phyloP scores from a whole-genome alignment of 148 eudicot genomes.

The Amaranthus hypochondriacus region DNA sequence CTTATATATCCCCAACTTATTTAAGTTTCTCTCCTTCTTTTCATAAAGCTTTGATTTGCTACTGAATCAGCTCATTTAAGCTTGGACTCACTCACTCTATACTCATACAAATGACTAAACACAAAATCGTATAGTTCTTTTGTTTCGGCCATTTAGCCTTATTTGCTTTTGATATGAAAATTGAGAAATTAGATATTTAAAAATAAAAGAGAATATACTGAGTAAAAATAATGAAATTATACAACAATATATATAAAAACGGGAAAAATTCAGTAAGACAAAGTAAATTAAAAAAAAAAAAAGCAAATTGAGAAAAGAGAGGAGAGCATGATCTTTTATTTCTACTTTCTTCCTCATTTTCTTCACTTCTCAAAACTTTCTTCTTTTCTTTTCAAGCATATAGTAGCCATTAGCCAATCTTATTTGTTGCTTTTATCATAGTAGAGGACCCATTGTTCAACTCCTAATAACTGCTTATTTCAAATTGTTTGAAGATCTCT shows the following conservation, averaged over 20 bases:
- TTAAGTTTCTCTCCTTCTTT: constrained; percentile 23
- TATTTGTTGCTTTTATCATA: not conserved
- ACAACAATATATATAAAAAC: too few relatives aligned
- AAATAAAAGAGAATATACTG: too few relatives aligned
- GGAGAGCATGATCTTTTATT: not conserved
- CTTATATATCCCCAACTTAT: constrained; percentile 15
- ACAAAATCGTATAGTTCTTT: constrained; percentile 31
- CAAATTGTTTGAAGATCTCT: too few relatives aligned
- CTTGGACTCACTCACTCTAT: constrained; percentile 4
- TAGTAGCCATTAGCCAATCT: not conserved
- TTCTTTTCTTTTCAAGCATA: not conserved
- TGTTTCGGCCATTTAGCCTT: not conserved
- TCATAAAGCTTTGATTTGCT: constrained; percentile 28
- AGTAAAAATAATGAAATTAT: too few relatives aligned
- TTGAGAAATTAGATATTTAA: too few relatives aligned
- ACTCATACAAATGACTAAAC: not conserved
- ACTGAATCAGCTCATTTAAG: constrained; percentile 16
- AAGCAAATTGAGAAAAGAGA: too few relatives aligned
- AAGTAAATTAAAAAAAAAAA: too few relatives aligned
- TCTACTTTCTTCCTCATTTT: constrained; percentile 15
- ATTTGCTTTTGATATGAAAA: too few relatives aligned
- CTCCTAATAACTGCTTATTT: too few relatives aligned
- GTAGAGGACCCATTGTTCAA: not conserved
- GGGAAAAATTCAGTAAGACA: too few relatives aligned
- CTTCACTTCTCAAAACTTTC: not conserved